A percentile compares a stretch with the other conserved stretches of the same genome.
phyloP scores from a whole-genome alignment of 202 grass and related monocot species.

The Hordeum pubiflorum region DNA sequence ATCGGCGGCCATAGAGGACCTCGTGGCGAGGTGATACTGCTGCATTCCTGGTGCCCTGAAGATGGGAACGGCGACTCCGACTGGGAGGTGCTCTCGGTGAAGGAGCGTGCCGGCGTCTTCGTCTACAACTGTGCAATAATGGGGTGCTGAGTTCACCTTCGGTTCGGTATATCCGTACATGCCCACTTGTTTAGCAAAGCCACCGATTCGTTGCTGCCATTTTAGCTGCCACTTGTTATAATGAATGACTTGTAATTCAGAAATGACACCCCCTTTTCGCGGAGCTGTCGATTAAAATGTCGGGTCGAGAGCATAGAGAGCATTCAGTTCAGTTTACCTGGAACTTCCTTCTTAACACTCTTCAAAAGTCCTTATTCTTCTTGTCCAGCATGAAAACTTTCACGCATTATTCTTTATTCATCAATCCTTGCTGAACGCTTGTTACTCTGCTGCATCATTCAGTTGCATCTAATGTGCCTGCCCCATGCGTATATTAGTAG shows the following conservation, averaged over 20 bases:
- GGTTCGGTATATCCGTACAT: constrained; percentile 28
- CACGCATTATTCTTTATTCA: constrained; percentile 36
- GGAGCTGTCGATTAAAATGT: constrained; percentile 44
- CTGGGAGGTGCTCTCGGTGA: constrained; percentile 71
- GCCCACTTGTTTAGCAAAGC: constrained; percentile 27
- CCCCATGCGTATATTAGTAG: not conserved
- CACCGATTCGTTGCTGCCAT: constrained; percentile 16
- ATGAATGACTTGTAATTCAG: constrained; percentile 53
- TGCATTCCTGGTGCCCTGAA: constrained; percentile 71
- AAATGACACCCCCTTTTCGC: constrained; percentile 33
- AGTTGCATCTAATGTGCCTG: not conserved
- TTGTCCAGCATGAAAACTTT: constrained; percentile 24
- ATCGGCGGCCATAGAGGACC: constrained; percentile 52
- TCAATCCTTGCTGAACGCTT: not conserved
- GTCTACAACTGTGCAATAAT: constrained; percentile 88
- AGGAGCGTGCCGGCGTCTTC: constrained; percentile 56
- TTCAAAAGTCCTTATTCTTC: constrained; percentile 25
- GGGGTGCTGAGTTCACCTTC: constrained; percentile 56
- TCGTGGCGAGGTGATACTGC: constrained; percentile 57
- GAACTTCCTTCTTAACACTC: constrained; percentile 23
- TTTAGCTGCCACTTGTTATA: constrained; percentile 29
- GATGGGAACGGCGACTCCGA: constrained; percentile 34
- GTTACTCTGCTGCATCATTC: not conserved
- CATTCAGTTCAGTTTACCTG: constrained; percentile 62
- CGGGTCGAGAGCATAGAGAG: constrained; percentile 46